Evolutionary conservation across 1,284 basidiomycete genomes (phyloP).

Genomic region (Peniophora sp.): DNA sequence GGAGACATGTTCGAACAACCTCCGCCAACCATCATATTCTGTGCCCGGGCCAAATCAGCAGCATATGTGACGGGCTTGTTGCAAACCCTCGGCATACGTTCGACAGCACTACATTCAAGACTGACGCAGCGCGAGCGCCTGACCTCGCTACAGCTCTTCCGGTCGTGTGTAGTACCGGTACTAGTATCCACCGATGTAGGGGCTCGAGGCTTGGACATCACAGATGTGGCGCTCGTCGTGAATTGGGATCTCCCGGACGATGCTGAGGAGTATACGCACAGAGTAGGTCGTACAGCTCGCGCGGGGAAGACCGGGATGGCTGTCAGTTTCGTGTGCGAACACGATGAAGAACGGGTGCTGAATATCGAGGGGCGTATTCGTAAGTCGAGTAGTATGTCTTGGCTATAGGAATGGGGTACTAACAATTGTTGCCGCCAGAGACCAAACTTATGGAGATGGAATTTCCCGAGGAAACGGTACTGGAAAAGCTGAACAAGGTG

Average conservation of each 20-base stretch:
- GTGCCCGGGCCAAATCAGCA: constrained; percentile 79
- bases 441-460: constrained; percentile 69
- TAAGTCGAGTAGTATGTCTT: constrained; percentile 26
- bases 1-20: constrained; percentile 60
- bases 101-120: constrained; percentile 88
- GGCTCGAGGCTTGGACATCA: constrained; percentile 89
- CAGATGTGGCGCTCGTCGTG: constrained; percentile 89
- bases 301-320: constrained; percentile 88
- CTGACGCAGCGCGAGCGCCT: constrained; percentile 88
- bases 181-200: constrained; percentile 95
- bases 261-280: constrained; percentile 72
- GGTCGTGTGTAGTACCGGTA: constrained; percentile 82
- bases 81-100: constrained; percentile 74
- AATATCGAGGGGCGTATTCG: constrained; percentile 84
- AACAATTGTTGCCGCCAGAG: constrained; percentile 30
- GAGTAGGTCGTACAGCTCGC: constrained; percentile 88
- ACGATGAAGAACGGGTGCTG: constrained; percentile 81
- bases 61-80: constrained; percentile 84
- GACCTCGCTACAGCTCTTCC: constrained; percentile 80
- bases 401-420: not conserved
- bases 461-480: constrained; percentile 74
- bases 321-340: constrained; percentile 91
- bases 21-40: constrained; percentile 94
- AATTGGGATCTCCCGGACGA: constrained; percentile 93
- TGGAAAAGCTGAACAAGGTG: constrained; percentile 84